Evolutionary conservation across 2,329 filamentous ascomycete species (phyloP).

Genomic region (Botrytis medusae): DNA sequence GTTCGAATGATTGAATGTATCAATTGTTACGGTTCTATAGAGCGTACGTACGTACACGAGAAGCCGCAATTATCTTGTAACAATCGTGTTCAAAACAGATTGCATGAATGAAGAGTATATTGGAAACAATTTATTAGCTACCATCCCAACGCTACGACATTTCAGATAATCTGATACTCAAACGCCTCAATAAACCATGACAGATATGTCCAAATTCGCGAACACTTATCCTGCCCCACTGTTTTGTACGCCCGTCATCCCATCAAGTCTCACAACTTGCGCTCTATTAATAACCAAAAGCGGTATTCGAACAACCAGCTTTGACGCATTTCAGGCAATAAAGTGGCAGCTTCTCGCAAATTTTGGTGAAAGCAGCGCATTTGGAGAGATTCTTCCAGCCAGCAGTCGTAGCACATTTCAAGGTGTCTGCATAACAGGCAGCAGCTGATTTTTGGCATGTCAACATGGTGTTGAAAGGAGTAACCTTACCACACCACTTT

Average conservation of each 20-base stretch:
- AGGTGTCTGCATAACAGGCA: constrained; percentile 11
- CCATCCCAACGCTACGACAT: constrained; percentile 12
- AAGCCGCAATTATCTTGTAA: not conserved
- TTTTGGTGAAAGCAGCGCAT: constrained; percentile 5
- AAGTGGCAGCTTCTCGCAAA: constrained; percentile 17
- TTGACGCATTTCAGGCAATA: constrained; percentile 13
- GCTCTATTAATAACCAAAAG: constrained; percentile 10
- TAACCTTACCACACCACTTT: constrained; percentile 16
- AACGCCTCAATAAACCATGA: not conserved
- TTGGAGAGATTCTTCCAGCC: not conserved
- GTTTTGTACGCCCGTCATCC: not conserved
- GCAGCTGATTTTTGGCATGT: constrained; percentile 20
- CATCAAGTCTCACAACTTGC: not conserved
- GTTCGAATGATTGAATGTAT: not conserved
- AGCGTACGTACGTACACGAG: not conserved
- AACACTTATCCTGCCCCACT: not conserved
- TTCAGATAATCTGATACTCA: not conserved
- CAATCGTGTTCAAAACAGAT: not conserved
- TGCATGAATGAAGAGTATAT: constrained; percentile 15
- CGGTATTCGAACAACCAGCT: constrained; percentile 5
- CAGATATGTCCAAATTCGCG: not conserved
- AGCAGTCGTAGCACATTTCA: constrained; percentile 10
- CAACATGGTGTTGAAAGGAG: constrained; percentile 5
- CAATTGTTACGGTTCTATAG: not conserved
- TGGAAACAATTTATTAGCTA: constrained; percentile 1